Evolutionary conservation across 2,329 filamentous ascomycete species (phyloP).

Genomic region (Biscogniauxia marginata): DNA sequence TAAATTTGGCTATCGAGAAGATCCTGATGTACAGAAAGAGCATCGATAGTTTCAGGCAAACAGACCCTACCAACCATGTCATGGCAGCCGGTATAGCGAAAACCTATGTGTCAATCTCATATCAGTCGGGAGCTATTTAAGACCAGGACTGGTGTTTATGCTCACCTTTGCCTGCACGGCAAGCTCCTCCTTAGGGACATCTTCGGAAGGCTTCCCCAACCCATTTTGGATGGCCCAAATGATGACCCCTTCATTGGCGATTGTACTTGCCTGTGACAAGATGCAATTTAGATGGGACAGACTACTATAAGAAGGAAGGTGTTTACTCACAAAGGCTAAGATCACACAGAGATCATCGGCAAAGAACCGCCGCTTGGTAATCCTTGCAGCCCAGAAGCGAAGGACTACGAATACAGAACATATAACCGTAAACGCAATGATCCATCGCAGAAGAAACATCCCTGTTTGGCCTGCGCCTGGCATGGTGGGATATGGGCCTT

Average conservation of each 20-base stretch:
- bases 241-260: conserved; percentile 15
- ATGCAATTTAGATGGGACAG: background rate
- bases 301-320: background rate
- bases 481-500: too few species aligned
- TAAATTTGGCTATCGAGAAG: conserved; percentile 25
- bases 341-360: background rate
- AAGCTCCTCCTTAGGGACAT: conserved; percentile 4
- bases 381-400: background rate
- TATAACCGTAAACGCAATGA: too few species aligned
- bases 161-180: conserved; percentile 3
- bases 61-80: conserved; percentile 28
- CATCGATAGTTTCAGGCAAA: conserved; percentile 31
- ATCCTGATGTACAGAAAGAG: conserved; percentile 29
- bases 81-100: conserved; percentile 16
- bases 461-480: too few species aligned
- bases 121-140: conserved; percentile 5
- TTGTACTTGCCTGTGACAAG: conserved; percentile 7
- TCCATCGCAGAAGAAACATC: too few species aligned
- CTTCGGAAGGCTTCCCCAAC: conserved; percentile 14
- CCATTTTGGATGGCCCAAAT: conserved; percentile 23
- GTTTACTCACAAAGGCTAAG: background rate
- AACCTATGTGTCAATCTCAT: background rate
- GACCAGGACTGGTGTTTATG: background rate
- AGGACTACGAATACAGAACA: too few species aligned
- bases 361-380: background rate